Base-by-base conservation (phyloP, 495 filamentous ascomycete species). In the Haplographium delicatum region DNA sequence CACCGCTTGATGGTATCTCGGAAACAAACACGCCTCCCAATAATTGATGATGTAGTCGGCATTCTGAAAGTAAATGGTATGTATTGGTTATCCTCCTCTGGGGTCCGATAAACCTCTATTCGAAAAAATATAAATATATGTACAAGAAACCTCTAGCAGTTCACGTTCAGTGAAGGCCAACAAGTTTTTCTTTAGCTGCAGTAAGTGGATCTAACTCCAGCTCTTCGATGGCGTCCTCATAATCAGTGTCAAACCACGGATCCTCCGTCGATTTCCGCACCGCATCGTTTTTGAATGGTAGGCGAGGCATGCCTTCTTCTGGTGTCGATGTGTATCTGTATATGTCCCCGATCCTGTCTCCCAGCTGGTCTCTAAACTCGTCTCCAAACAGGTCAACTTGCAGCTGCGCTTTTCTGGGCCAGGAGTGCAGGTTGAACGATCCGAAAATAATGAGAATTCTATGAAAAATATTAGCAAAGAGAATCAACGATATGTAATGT, bases 201-300 rank as follows among this genome's bases (percentile, higher is more conserved):
- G 5, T 39, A 19, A 8, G 35, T 35, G 16, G 6, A 10, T 39
- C 8, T 2, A 15, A 7, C 1, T 38, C 35, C 13, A 38, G 15
- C n/a, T 19, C 22, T 19, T 15, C 35, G 2, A 6, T 4, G 18
- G 15, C 28, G 6, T 39, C 35, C 9, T 39, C n/a, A n/a, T n/a
- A n/a, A n/a, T n/a, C n/a, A n/a, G n/a, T n/a, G n/a, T n/a, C n/a
- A n/a, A 44, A 44, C 42, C 42, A 56, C 8, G 53, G 53, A 9
- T 51, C 33, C 16, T 51, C 53, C n/a, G 35, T 56, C 9, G 45
- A n/a, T 27, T 47, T 56, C 24, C 53, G 40, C 13, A 37, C 8
- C 2, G 41, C 23, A 13, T 44, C 51, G 18, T 56, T 35, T n/a
- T 33, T 25, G 31, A 56, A 56, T 9, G 53, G 53, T 6, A 56